Base-by-base conservation (phyloP, 108 stramenopile species). In the Nitzschia sp. region DNA sequence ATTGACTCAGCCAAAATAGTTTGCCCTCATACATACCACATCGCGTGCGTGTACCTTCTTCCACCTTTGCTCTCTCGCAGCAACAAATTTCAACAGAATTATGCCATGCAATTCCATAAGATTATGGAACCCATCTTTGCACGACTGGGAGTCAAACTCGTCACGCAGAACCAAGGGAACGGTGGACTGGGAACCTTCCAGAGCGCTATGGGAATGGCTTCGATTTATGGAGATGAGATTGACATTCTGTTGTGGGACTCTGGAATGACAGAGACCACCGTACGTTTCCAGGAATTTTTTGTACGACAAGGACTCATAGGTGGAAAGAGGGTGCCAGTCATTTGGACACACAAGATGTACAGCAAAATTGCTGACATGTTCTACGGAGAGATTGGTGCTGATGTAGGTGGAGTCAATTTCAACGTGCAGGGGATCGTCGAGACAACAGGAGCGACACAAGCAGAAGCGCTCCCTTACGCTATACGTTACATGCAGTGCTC, bases 181-280 rank as follows among this genome's bases (percentile, higher is more conserved):
- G 77, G 70, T 61, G 82, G 86, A 18, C 36, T 93, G 54, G 85
- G 85, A 4, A 86, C 79, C 25, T 27, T 81, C 19, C 85, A 74
- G 21, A 70, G 68, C 45, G 46, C 72, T 3, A 45, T 92, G 46
- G 91, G 85, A 25, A 75, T 82, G 54, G 65, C 64, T 1, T 75
- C 70, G 8, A 86, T 92, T 42, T 90, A 86, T 66, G 91, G 91
- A 26, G 72, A 77, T 18, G 85, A 88, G 36, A 74, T 85, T 28
- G 92, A 90, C 56, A 58, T 90, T 66, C 74, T 93, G 26, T 51
- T 90, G 26, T 93, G 89, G 89, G 88, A 93, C 59, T 79, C 86
- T 64, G 73, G 65, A 19, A 75, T 75, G 74, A 75, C 74, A 5
- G 74, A 75, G 25, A 46, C 36, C 15, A 15, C 11, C 8, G 38